Base-by-base conservation (phyloP, 2,329 filamentous ascomycete species). In the Fusarium virguliforme region DNA sequence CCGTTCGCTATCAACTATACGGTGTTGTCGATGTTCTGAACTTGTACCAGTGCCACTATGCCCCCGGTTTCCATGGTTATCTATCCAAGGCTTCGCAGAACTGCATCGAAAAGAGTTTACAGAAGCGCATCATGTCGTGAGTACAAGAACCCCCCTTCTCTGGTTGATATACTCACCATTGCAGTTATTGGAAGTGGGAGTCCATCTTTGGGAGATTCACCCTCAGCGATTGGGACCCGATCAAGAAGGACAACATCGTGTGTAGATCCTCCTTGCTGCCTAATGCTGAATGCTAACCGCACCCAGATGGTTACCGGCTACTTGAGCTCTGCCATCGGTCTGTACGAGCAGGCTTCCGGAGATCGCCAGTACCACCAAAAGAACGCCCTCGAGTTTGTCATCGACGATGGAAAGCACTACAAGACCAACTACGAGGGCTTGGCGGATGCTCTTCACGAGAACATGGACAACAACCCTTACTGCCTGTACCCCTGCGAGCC, bases 1-100 rank as follows among this genome's bases (percentile, higher is more conserved):
- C 74, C 24, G 41, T 75, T 37, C 74, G 74, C 8, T 76, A 76
- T 60, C 74, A 75, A 58, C 64, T 74, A 3, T 76, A 76, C 46
- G 66, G 60, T 8, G 63, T 68, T 8, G 64, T 73, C 5, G 67
- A 74, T 35, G 62, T 54, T 18, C 59, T 76, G n/a, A 67, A 53
- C 46, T 26, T 73, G 13, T 71, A 71, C 40, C 73, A 66, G 64
- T 57, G 40, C 30, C 40, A 68, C 51, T 74, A 71, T 26, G 60
- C 60, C 12, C 74, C 74, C 30, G 59, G 61, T 43, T 75, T 73
- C 63, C 73, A 75, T 51, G 73, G 71, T 37, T 73, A 73, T 53
- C 32, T 70, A 5, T 59, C 62, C n/a, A 26, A 63, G 57, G 72
- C 69, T 2, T 71, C 59, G 43, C 69, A 60, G 12, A 74, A 73